These are phyloP conservation scores for Astraeus odoratus DNA, from an alignment of 768 basidiomycete genomes.

Conservation along the genomic window DNA sequence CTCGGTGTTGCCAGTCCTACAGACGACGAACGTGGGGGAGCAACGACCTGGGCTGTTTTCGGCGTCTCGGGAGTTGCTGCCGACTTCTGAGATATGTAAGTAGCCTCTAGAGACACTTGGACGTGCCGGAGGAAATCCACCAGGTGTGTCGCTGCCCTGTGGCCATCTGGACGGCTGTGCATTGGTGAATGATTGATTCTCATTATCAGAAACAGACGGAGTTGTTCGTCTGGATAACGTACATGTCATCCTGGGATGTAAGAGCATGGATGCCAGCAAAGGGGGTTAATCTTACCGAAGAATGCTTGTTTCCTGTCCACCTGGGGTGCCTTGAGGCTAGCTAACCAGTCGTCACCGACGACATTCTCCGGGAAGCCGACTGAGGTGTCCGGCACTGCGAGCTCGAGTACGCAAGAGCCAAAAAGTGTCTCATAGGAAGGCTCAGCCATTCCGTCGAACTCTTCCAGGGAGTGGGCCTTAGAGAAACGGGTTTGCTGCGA, in stretches of 20 bases:
- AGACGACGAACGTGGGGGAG: constrained; percentile 52
- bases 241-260: constrained; percentile 13
- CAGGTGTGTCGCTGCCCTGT: constrained; percentile 32
- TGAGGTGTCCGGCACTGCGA: constrained; percentile 61
- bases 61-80: constrained; percentile 29
- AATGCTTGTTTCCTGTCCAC: constrained; percentile 61
- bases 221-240: constrained; percentile 46
- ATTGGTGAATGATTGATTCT: constrained; percentile 28
- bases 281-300: constrained; percentile 53
- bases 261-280: constrained; percentile 5
- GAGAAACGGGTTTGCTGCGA: too few relatives aligned
- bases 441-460: constrained; percentile 14
- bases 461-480: neutral
- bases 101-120: constrained; percentile 76
- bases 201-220: constrained; percentile 41
- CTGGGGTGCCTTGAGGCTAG: constrained; percentile 32
- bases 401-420: constrained; percentile 47
- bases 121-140: constrained; percentile 60
- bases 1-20: constrained; percentile 32
- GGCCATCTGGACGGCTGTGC: constrained; percentile 16
- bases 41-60: constrained; percentile 29
- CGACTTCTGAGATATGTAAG: constrained; percentile 59
- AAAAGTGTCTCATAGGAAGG: constrained; percentile 60
- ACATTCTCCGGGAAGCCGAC: constrained; percentile 49
- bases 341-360: constrained; percentile 50